These are phyloP conservation scores for Styphnolobium japonicum DNA, from an alignment of 306 rosid genomes.

Conservation along the genomic window DNA sequence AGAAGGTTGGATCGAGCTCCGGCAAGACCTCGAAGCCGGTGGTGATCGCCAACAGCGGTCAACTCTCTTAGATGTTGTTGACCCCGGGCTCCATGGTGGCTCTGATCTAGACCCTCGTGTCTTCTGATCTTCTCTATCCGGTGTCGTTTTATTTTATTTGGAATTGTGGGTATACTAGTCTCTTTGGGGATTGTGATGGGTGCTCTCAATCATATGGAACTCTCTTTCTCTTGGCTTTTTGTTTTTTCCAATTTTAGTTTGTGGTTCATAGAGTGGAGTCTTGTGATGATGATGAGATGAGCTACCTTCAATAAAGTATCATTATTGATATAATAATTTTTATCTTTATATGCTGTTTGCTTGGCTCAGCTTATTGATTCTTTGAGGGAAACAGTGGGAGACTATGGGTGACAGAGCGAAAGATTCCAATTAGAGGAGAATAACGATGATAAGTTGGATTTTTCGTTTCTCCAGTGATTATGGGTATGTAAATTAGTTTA, in stretches of 20 bases:
- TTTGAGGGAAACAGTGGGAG: too few relatives aligned
- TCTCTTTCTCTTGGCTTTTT: not conserved
- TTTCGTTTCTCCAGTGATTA: too few relatives aligned
- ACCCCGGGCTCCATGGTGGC: not conserved
- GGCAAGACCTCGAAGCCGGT: slow-evolving; percentile 69
- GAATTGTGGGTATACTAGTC: not conserved
- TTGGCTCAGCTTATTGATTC: too few relatives aligned
- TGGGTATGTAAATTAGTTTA: too few relatives aligned
- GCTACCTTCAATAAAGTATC: slow-evolving; percentile 18
- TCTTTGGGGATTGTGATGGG: not conserved
- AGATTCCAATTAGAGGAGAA: too few relatives aligned
- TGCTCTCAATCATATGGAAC: not conserved
- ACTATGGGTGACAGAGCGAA: too few relatives aligned
- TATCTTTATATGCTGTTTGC: not conserved
- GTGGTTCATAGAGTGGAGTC: not conserved
- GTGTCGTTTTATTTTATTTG: not conserved
- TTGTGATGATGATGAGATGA: not conserved
- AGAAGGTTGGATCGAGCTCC: slow-evolving; percentile 70
- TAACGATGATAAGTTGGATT: too few relatives aligned
- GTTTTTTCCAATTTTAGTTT: not conserved
- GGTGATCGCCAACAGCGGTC: slow-evolving; percentile 68
- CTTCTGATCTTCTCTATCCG: too few relatives aligned
- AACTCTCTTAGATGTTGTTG: slow-evolving; percentile 46
- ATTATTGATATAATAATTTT: not conserved
- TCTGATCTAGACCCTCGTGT: not conserved